These are phyloP conservation scores for Acacia melanoxylon DNA, from an alignment of 306 rosid species.

Conservation along the genomic window DNA sequence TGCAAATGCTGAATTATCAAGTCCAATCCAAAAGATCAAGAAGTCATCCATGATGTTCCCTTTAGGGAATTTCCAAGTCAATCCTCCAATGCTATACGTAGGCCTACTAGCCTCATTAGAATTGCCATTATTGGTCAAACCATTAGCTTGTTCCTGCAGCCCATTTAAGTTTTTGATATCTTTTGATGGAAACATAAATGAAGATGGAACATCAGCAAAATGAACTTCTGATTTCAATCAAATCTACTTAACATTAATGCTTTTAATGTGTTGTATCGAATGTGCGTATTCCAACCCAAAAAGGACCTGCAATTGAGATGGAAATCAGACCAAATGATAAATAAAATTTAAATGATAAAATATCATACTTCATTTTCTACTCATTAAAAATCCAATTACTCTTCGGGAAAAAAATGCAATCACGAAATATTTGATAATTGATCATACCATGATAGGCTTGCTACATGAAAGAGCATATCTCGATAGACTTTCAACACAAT, in stretches of 20 bases:
- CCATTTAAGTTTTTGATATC: slow-evolving; percentile 39
- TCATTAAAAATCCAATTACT: slow-evolving; percentile 13
- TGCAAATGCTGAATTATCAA: slow-evolving; percentile 78
- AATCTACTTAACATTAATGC: slow-evolving; percentile 29
- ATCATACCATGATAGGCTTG: slow-evolving; percentile 64
- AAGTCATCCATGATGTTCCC: slow-evolving; percentile 72
- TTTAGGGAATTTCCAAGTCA: slow-evolving; percentile 66
- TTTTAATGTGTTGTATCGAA: slow-evolving; percentile 49
- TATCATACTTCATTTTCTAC: slow-evolving; percentile 13
- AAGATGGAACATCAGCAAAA: slow-evolving; percentile 65
- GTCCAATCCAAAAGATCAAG: slow-evolving; percentile 84
- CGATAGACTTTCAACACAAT: slow-evolving; percentile 53
- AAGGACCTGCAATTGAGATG: slow-evolving; percentile 63
- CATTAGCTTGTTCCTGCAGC: slow-evolving; percentile 35
- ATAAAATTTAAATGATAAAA: neutral
- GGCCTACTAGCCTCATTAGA: slow-evolving; percentile 30
- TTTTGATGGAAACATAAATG: slow-evolving; percentile 60
- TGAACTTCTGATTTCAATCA: slow-evolving; percentile 40
- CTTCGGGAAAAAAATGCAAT: neutral
- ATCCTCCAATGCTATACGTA: slow-evolving; percentile 66
- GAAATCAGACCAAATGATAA: slow-evolving; percentile 5
- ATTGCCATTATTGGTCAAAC: slow-evolving; percentile 27
- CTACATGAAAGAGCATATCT: slow-evolving; percentile 40
- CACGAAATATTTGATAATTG: neutral
- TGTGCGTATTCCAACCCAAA: slow-evolving; percentile 79